Evolutionary conservation across 2,329 filamentous ascomycete species (phyloP).

Genomic region (Xylaria sp.): DNA sequence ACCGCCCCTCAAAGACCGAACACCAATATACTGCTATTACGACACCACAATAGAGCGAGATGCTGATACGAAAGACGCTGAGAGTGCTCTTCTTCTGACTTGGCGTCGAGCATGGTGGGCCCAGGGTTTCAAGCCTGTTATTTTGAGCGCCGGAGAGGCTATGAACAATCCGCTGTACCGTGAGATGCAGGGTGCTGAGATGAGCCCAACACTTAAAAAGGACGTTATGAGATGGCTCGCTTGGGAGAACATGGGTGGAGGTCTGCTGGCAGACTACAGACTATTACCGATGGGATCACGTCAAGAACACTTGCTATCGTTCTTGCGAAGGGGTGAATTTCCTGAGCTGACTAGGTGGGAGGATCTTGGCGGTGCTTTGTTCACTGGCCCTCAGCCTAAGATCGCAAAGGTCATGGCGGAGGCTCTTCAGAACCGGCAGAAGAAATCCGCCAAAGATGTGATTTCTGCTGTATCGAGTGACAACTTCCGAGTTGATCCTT

Average conservation of each 20-base stretch:
- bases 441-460: conserved; percentile 71
- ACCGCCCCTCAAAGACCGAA: conserved; percentile 76
- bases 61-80: conserved; percentile 73
- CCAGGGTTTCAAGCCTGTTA: conserved; percentile 86
- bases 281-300: conserved; percentile 84
- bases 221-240: conserved; percentile 89
- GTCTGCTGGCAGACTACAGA: conserved; percentile 81
- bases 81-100: conserved; percentile 81
- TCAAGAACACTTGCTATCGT: conserved; percentile 77
- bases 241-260: conserved; percentile 90
- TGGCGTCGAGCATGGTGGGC: conserved; percentile 98
- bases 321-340: conserved; percentile 80
- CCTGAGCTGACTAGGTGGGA: conserved; percentile 80
- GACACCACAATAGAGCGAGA: conserved; percentile 74
- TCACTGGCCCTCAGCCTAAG: conserved; percentile 74
- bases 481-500: conserved; percentile 72
- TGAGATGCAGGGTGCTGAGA: conserved; percentile 70
- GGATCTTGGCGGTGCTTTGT: conserved; percentile 75
- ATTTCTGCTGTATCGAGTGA: conserved; percentile 69
- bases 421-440: conserved; percentile 65
- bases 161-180: conserved; percentile 84
- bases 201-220: conserved; percentile 70
- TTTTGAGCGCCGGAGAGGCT: conserved; percentile 82
- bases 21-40: conserved; percentile 91
- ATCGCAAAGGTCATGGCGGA: conserved; percentile 72